Percentiles rank a stretch among this genome's conserved stretches.
Conservation (phyloP, 371 early-diverging fungal species). For the Mucor piriformis region DNA sequence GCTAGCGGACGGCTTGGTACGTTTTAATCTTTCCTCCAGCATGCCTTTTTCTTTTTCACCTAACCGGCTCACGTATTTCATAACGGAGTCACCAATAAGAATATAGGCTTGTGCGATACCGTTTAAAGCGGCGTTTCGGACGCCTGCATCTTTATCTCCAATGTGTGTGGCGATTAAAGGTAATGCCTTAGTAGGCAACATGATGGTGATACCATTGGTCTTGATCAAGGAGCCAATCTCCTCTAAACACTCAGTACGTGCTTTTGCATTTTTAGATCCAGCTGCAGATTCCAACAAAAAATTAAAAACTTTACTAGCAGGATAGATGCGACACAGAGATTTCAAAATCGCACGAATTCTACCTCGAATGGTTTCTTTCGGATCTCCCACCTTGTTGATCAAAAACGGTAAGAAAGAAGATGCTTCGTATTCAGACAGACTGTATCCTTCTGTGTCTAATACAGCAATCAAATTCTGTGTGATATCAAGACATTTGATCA, state of each 20-base stretch:
- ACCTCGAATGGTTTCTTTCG: conserved; percentile 78
- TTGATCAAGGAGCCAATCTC: conserved; percentile 77
- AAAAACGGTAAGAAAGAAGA: conserved; percentile 77
- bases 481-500: conserved; percentile 80
- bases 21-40: conserved; percentile 76
- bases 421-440: conserved; percentile 81
- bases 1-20: conserved; percentile 47
- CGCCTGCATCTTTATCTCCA: conserved; percentile 81
- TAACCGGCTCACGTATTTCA: conserved; percentile 72
- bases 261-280: conserved; percentile 80
- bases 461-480: conserved; percentile 69
- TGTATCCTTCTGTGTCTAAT: conserved; percentile 63
- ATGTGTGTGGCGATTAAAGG: conserved; percentile 78
- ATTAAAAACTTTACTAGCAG: conserved; percentile 77
- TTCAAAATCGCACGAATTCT: conserved; percentile 70
- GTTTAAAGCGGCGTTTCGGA: conserved; percentile 77
- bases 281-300: conserved; percentile 71
- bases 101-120: conserved; percentile 75
- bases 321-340: conserved; percentile 69
- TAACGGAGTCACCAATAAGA: conserved; percentile 73
- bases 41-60: conserved; percentile 81
- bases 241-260: conserved; percentile 83
- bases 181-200: conserved; percentile 66
- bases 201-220: conserved; percentile 74
- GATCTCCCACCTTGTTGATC: conserved; percentile 79